Evolutionary conservation across 1,284 basidiomycete species (phyloP), one percentile per base, ranked within the genome.

Genomic region (Pseudozyma pruni): DNA sequence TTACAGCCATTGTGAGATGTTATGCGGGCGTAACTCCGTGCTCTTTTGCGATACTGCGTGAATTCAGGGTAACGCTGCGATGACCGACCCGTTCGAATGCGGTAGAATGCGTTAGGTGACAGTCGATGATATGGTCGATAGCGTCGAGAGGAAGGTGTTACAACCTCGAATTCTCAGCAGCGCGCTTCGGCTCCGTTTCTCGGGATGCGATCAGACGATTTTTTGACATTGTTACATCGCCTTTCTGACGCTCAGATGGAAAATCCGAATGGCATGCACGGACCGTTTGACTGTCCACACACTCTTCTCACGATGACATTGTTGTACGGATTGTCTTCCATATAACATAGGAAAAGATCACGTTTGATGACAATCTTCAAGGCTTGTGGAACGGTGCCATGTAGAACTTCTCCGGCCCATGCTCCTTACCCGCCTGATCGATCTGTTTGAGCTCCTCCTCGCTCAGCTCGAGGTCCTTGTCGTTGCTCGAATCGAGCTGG

Each of bases 381-480:
- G 55, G 51, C 39, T 56, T 51, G 34, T 66, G 57, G 57, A 46
- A 66, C 11, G 48, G 48, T 7, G 62, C 52, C 61, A 73, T 61
- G 53, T 73, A 73, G 38, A 61, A 66, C 67, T 73, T 73, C 29
- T 64, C 58, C 16, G 51, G 20, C 2, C 71, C 67, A 48, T 61
- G 57, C 19, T 70, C 42, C 10, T 52, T 33, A n/a, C 71, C 71
- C 11, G 67, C 71, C 33, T 57, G n/a, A 39, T 73, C 71, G 45
- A 73, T 73, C 53, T 70, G 53, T 31, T 61, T 31, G 11, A 73
- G 46, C 53, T 73, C 71, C 1, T 60, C 41, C 37, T 73, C 53
- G 48, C 44, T 49, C 25, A 73, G 56, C 10, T 34, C 17, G 13
- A 63, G 48, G 4, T 70, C 27, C 7, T 14, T 33, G 27, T 70